Evolutionary conservation across 176 grass and related monocot species (phyloP).

Genomic region (Themeda triandra): DNA sequence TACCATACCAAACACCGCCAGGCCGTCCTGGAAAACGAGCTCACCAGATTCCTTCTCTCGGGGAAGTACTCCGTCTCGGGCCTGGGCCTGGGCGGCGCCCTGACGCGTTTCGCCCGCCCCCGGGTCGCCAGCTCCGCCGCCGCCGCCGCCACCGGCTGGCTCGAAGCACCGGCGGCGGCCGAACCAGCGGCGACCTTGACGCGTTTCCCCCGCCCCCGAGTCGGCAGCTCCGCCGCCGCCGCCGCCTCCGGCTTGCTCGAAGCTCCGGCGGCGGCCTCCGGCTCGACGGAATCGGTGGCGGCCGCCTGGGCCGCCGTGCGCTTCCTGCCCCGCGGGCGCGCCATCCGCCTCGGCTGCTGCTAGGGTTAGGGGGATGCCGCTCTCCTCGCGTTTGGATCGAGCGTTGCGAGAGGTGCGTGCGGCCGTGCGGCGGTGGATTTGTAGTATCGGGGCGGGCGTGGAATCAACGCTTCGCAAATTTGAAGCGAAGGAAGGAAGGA

Average conservation of each 20-base stretch:
- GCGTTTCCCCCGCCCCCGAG: background rate
- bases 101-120: background rate
- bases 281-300: background rate
- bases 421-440: too few species aligned
- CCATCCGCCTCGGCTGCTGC: conserved; percentile 8
- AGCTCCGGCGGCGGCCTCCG: background rate
- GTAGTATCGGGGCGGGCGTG: conserved; percentile 41
- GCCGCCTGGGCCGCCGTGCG: conserved; percentile 17
- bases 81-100: conserved; percentile 34
- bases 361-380: conserved; percentile 1
- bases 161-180: too few species aligned
- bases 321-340: conserved; percentile 45
- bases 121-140: too few species aligned
- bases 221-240: too few species aligned
- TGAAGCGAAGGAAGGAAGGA: conserved; percentile 35
- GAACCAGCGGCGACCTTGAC: background rate
- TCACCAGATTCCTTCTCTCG: conserved; percentile 61
- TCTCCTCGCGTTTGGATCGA: background rate
- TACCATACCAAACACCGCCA: background rate
- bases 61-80: conserved; percentile 52
- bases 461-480: conserved; percentile 60
- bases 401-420: too few species aligned
- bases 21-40: background rate
- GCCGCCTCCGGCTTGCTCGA: too few species aligned
- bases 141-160: too few species aligned